phyloP scores from a whole-genome alignment of 345 rosid species.

The Melaleuca quinquenervia region DNA sequence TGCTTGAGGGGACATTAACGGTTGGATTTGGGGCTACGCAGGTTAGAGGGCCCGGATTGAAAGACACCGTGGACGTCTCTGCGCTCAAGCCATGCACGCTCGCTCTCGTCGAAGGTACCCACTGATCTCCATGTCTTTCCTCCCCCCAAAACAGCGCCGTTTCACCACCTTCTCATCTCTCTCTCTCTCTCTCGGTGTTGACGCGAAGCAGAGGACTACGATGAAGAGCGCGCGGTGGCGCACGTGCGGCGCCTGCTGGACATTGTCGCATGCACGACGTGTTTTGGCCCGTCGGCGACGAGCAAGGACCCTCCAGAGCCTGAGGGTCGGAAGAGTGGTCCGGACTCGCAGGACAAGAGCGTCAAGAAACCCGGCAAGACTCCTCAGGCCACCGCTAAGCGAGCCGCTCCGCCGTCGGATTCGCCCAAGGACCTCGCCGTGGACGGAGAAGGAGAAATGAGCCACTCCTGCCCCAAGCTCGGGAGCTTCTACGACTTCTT shows the following conservation, averaged over 20 bases:
- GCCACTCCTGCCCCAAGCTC: conserved; percentile 70
- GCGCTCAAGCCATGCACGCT: conserved; percentile 83
- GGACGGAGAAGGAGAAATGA: conserved; percentile 65
- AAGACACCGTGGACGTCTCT: conserved; percentile 64
- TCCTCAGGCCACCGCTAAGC: conserved; percentile 3
- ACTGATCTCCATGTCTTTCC: neutral
- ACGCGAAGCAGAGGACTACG: conserved; percentile 65
- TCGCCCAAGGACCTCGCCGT: conserved; percentile 31
- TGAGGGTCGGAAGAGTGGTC: conserved; percentile 9
- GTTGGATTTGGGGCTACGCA: conserved; percentile 4
- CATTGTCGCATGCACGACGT: conserved; percentile 75
- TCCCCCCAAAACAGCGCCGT: neutral
- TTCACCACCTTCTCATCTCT: neutral
- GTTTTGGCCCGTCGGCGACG: conserved; percentile 52
- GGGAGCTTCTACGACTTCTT: conserved; percentile 89
- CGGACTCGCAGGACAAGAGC: conserved; percentile 19
- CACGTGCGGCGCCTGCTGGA: conserved; percentile 90
- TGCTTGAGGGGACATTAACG: neutral
- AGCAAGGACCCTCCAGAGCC: conserved; percentile 30
- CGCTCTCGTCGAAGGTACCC: conserved; percentile 20
- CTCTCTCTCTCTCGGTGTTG: neutral
- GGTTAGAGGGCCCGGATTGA: conserved; percentile 67
- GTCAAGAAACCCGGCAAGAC: conserved; percentile 25
- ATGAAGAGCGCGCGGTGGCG: conserved; percentile 73
- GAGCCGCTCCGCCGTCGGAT: conserved; percentile 14